phyloP scores from a whole-genome alignment of 2,329 filamentous ascomycete species.

The Monosporascus sp. region DNA sequence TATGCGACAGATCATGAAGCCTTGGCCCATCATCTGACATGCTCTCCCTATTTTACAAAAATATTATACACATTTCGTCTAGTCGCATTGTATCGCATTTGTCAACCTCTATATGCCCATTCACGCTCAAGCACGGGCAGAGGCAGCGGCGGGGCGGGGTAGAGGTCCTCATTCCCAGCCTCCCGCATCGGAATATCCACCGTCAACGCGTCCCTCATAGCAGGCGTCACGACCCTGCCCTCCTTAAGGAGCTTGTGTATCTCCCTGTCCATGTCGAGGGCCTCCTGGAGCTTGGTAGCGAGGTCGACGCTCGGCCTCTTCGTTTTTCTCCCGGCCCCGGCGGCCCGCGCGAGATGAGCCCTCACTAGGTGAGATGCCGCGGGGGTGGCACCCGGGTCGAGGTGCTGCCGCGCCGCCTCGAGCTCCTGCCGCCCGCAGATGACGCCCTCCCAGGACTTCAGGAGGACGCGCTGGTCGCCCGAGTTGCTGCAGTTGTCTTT shows the following conservation, averaged over 20 bases:
- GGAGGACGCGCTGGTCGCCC: conserved; percentile 7
- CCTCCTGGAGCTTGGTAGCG: conserved; percentile 18
- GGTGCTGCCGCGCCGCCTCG: conserved; percentile 4
- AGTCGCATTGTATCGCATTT: too few relatives aligned
- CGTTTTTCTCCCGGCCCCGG: conserved; percentile 2
- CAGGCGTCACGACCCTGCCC: conserved; percentile 7
- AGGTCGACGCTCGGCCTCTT: conserved; percentile 9
- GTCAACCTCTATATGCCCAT: too few relatives aligned
- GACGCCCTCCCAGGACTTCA: conserved; percentile 21
- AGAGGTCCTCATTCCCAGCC: background rate
- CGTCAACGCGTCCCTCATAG: conserved; percentile 11
- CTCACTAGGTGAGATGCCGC: too few relatives aligned
- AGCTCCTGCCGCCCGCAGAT: conserved; percentile 21
- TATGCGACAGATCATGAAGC: too few relatives aligned
- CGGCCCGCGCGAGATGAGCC: background rate
- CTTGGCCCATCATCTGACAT: too few relatives aligned
- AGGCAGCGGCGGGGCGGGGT: background rate
- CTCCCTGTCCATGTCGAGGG: conserved; percentile 17
- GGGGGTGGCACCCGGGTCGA: too few relatives aligned
- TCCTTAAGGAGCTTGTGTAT: conserved; percentile 16
- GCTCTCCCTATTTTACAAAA: too few relatives aligned
- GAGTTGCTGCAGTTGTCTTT: background rate
- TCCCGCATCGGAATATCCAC: conserved; percentile 18
- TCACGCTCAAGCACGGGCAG: too few relatives aligned
- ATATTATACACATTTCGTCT: too few relatives aligned